Evolutionary conservation across 768 basidiomycete genomes (phyloP).

Genomic region (Leccinum fibrillosum): DNA sequence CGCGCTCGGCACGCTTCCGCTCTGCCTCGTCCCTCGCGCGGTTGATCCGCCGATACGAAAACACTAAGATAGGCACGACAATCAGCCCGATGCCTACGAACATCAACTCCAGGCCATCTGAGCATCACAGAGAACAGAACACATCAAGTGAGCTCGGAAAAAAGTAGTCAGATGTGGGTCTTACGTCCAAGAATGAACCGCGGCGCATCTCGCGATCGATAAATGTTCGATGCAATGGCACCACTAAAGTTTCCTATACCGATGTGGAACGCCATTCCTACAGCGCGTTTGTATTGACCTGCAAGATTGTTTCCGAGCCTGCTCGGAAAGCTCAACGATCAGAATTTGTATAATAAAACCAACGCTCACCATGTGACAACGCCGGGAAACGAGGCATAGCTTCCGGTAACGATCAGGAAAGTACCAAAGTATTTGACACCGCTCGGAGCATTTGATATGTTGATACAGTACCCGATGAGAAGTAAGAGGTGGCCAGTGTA

Average conservation of each 20-base stretch:
- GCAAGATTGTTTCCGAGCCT: conserved; percentile 56
- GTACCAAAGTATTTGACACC: conserved; percentile 73
- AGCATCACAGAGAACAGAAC: not conserved
- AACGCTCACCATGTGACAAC: conserved; percentile 52
- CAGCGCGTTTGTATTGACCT: conserved; percentile 68
- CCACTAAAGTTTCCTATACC: conserved; percentile 60
- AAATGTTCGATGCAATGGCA: conserved; percentile 63
- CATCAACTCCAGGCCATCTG: not conserved
- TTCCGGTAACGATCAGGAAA: conserved; percentile 63
- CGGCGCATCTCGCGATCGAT: conserved; percentile 47
- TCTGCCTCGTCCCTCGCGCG: not conserved
- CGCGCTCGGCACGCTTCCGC: not conserved
- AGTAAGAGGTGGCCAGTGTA: conserved; percentile 47
- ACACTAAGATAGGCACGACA: not conserved
- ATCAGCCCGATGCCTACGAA: not conserved
- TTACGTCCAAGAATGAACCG: not conserved
- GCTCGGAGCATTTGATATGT: conserved; percentile 49
- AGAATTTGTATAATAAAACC: conserved; percentile 12
- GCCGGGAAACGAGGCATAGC: conserved; percentile 55
- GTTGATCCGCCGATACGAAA: not conserved
- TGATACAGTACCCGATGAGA: conserved; percentile 60
- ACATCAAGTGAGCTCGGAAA: not conserved
- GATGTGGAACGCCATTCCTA: conserved; percentile 60
- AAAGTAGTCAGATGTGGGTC: not conserved
- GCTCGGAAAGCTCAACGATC: not conserved